Evolutionary conservation across 306 rosid genomes (phyloP).

Genomic region (Arachis hypogaea): DNA sequence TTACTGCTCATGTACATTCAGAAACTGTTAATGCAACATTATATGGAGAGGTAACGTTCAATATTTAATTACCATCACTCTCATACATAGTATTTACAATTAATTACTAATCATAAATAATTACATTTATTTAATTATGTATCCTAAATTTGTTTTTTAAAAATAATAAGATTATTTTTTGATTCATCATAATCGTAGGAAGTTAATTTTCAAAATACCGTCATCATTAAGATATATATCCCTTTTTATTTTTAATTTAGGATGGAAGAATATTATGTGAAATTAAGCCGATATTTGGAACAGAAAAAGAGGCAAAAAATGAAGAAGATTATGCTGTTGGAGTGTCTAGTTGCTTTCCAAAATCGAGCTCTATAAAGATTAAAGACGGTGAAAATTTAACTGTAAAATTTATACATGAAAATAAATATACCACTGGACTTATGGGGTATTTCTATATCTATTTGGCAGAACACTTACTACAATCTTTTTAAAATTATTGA

Average conservation of each 20-base stretch:
- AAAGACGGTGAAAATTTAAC: background rate
- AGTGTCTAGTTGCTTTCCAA: background rate
- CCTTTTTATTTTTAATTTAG: background rate
- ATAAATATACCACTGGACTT: background rate
- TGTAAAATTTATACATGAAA: no score
- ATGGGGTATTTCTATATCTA: background rate
- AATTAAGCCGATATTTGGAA: constrained; percentile 8
- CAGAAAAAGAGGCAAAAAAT: background rate
- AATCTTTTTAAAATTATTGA: no score
- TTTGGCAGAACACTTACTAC: no score
- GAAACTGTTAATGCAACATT: background rate
- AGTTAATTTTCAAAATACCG: no score
- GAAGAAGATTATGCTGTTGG: background rate
- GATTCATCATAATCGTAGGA: no score
- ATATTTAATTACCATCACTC: no score
- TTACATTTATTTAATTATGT: no score
- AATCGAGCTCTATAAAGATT: background rate
- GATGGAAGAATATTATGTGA: background rate
- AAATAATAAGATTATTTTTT: no score
- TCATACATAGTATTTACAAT: no score
- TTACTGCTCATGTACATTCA: constrained; percentile 4
- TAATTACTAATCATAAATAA: no score
- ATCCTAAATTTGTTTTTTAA: no score
- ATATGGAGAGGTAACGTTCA: background rate
- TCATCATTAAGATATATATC: background rate